A percentile compares a stretch with the other conserved stretches of the same genome.
phyloP scores from a whole-genome alignment of 192 early-diverging fungal genomes.

The Thamnidium elegans region DNA sequence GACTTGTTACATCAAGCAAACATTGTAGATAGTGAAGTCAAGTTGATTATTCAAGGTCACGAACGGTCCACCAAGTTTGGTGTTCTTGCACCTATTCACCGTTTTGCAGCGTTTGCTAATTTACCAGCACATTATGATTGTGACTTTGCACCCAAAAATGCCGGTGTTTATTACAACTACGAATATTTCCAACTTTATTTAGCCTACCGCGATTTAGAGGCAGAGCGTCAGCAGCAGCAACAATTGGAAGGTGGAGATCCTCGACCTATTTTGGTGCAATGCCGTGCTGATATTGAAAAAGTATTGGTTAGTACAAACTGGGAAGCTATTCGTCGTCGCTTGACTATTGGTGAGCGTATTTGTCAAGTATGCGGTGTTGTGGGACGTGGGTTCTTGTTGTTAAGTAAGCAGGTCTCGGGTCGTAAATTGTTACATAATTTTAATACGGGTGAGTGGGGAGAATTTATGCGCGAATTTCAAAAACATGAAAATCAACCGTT shows the following conservation, averaged over 20 bases:
- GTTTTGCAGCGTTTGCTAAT: slow-evolving; percentile 34
- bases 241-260: slow-evolving; percentile 11
- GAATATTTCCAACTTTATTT: slow-evolving; percentile 37
- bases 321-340: slow-evolving; percentile 38
- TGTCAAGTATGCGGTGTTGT: slow-evolving; percentile 24
- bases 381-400: slow-evolving; percentile 32
- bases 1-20: slow-evolving; percentile 30
- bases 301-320: slow-evolving; percentile 35
- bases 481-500: slow-evolving; percentile 22
- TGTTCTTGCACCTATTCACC: slow-evolving; percentile 19
- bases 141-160: slow-evolving; percentile 40
- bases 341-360: slow-evolving; percentile 41
- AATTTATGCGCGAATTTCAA: slow-evolving; percentile 31
- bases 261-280: slow-evolving; percentile 28
- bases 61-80: slow-evolving; percentile 20
- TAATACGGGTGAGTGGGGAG: slow-evolving; percentile 35
- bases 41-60: slow-evolving; percentile 29
- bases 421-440: slow-evolving; percentile 39
- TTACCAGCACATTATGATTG: slow-evolving; percentile 30
- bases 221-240: slow-evolving; percentile 15
- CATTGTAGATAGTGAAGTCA: slow-evolving; percentile 21
- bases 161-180: slow-evolving; percentile 38
- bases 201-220: slow-evolving; percentile 34
- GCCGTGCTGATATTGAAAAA: slow-evolving; percentile 33
- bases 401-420: slow-evolving; percentile 33